phyloP scores from a whole-genome alignment of 2,329 filamentous ascomycete species.

The Thielaviopsis populi region DNA sequence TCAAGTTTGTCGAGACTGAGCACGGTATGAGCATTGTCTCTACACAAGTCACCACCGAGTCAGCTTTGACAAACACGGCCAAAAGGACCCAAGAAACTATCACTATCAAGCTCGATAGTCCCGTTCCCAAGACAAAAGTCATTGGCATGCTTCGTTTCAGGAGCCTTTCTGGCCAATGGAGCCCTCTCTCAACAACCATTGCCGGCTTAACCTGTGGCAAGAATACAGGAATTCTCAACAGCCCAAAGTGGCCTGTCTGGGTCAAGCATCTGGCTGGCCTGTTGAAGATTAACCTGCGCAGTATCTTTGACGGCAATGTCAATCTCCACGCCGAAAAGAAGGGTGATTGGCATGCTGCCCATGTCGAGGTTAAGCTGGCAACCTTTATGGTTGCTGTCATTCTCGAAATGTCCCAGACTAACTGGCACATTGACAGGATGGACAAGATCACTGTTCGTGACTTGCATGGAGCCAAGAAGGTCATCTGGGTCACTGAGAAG shows the following conservation, averaged over 20 bases:
- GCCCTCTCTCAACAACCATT: background rate
- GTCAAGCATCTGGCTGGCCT: conserved; percentile 22
- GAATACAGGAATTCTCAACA: conserved; percentile 21
- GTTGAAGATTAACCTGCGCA: conserved; percentile 22
- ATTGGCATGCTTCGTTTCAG: background rate
- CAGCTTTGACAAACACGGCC: background rate
- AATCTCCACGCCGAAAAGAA: background rate
- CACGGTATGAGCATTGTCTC: background rate
- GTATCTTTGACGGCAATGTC: conserved; percentile 19
- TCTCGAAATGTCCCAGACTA: background rate
- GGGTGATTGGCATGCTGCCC: conserved; percentile 22
- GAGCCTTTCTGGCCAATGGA: background rate
- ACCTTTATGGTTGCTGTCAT: conserved; percentile 22
- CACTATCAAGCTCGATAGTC: background rate
- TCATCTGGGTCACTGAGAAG: background rate
- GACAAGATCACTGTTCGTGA: background rate
- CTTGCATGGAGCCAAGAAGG: background rate
- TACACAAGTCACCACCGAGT: background rate
- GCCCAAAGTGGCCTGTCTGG: conserved; percentile 22
- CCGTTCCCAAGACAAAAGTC: background rate
- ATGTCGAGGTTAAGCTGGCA: conserved; percentile 29
- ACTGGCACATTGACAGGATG: background rate
- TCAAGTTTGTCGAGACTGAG: background rate
- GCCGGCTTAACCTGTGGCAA: background rate
- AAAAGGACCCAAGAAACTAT: background rate